Conservation (phyloP, 495 filamentous ascomycete genomes). For the Daldinia bambusicola region DNA sequence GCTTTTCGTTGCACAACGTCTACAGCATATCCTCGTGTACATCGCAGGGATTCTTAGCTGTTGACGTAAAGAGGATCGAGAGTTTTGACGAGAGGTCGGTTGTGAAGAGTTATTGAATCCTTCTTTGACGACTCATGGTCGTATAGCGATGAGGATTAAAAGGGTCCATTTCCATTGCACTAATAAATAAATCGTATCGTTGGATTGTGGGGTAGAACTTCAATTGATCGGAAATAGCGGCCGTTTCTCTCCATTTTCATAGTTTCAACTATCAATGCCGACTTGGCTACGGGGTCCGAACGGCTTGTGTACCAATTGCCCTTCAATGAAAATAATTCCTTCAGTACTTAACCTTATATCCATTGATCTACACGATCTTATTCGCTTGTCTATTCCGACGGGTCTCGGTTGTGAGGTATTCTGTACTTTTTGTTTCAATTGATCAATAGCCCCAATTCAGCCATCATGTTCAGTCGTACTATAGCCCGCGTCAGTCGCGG, state of each 20-base stretch:
- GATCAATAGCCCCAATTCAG: constrained; percentile 8
- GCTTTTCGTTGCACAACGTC: neutral
- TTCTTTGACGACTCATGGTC: neutral
- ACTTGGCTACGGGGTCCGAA: neutral
- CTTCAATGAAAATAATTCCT: neutral
- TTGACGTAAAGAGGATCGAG: neutral
- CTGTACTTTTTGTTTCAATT: constrained; percentile 4
- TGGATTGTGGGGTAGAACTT: constrained; percentile 33
- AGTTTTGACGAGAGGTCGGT: constrained; percentile 3
- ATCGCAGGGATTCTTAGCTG: neutral
- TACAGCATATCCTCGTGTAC: neutral
- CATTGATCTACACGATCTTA: neutral
- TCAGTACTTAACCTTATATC: neutral
- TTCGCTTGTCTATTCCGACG: neutral
- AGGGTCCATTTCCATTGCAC: neutral
- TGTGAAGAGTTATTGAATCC: neutral
- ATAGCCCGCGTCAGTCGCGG: constrained; percentile 17
- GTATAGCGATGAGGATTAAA: neutral
- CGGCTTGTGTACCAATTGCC: neutral
- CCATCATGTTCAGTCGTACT: constrained; percentile 36
- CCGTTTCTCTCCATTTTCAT: constrained; percentile 28
- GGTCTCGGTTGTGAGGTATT: neutral
- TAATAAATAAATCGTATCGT: constrained; percentile 24
- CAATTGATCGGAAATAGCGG: constrained; percentile 34
- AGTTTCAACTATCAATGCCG: neutral